Evolutionary conservation across 257 asterid species (phyloP), one percentile per base, ranked within the genome.

Genomic region (Cinchona pubescens): DNA sequence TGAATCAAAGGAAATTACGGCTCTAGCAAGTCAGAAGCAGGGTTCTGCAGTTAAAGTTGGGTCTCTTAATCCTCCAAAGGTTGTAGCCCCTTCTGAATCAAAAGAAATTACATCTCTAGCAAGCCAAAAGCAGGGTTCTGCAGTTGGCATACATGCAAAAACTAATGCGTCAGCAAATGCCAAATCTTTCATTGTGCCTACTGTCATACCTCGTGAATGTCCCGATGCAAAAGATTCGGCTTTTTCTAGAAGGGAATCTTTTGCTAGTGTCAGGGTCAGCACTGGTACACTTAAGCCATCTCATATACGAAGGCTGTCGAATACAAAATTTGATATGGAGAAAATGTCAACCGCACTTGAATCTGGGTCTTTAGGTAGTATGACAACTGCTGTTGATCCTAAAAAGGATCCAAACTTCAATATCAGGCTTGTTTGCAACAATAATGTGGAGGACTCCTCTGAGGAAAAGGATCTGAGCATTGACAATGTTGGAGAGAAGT

Each of bases 201-300:
- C 68, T 79, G 84, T 89, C 58, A 86, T 88, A 68, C 96, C 97
- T 74, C 93, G 90, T 79, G 98, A 91, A 66, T 79, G 75, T 80
- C 85, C 84, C 34, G 84, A 82, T 76, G 87, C 86, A 71, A 94
- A 84, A 74, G 87, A 82, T 72, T 56, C 75, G 27, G 75, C 85
- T 72, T 86, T 81, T 70, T 87, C 93, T 70, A 87, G 94, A 85
- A 86, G 90, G 88, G 90, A 88, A 78, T 78, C 91, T 80, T 70
- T 89, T 79, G 75, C 81, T 67, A 71, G 88, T 40, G 69, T 78
- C 46, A 90, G 81, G 83, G 78, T 80, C 55, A 75, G 83, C 76
- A 73, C 82, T 68, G 80, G 85, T 38, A 67, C 85, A 72, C 56
- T 85, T 61, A 90, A 80, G 82, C 86, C 87, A 21, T 62, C 83